A percentile compares a stretch with the other conserved stretches of the same genome.
Conservation (phyloP, 2,329 filamentous ascomycete species). For the Aspergillus quadricinctus region DNA sequence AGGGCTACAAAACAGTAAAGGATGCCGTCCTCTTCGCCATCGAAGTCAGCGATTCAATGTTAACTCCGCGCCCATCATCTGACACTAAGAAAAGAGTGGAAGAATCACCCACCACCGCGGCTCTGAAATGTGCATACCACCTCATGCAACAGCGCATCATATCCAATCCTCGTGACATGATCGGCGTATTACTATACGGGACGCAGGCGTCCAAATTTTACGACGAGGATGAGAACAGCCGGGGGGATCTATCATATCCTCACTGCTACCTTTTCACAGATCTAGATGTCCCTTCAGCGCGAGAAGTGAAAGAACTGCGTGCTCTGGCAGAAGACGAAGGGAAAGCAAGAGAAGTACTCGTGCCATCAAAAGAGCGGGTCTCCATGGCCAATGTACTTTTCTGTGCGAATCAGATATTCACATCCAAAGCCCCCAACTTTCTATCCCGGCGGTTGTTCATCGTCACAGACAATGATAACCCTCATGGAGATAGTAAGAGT, state of each 20-base stretch:
- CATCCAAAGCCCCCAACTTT: slow-evolving; percentile 90
- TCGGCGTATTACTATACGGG: slow-evolving; percentile 88
- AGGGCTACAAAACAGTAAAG: slow-evolving; percentile 88
- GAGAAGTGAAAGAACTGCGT: slow-evolving; percentile 77
- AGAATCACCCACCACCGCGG: slow-evolving; percentile 75
- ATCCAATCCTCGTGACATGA: slow-evolving; percentile 93
- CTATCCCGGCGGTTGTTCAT: slow-evolving; percentile 89
- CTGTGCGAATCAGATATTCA: slow-evolving; percentile 94
- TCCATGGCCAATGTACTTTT: slow-evolving; percentile 89
- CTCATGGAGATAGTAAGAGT: slow-evolving; percentile 68
- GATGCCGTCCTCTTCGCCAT: slow-evolving; percentile 99
- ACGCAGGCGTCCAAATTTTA: slow-evolving; percentile 80
- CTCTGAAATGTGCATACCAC: slow-evolving; percentile 88
- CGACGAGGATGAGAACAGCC: slow-evolving; percentile 56
- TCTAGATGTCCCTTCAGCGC: slow-evolving; percentile 78
- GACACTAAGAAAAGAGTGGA: slow-evolving; percentile 71
- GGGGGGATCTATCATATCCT: slow-evolving; percentile 65
- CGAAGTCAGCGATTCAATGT: slow-evolving; percentile 84
- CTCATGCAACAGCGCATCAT: slow-evolving; percentile 99
- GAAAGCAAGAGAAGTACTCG: slow-evolving; percentile 63
- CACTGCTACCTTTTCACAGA: slow-evolving; percentile 91
- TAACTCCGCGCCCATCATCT: slow-evolving; percentile 59
- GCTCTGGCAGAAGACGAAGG: slow-evolving; percentile 74
- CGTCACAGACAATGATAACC: slow-evolving; percentile 89
- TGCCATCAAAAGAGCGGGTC: slow-evolving; percentile 63